Evolutionary conservation across 306 rosid genomes (phyloP).

Genomic region (Lagenaria siceraria): DNA sequence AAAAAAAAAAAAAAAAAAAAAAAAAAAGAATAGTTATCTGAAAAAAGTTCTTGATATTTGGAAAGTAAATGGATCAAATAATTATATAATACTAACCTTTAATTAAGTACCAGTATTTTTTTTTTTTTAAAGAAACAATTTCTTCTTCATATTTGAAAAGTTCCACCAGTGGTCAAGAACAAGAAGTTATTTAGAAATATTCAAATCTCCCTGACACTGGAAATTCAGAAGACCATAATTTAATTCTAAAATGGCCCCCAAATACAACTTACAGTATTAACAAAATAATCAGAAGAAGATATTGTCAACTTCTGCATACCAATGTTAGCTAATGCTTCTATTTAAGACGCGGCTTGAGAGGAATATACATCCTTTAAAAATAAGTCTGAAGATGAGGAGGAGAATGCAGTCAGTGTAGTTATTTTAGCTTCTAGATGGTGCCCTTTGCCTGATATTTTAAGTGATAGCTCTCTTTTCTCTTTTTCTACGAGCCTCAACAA

Average conservation of each 20-base stretch:
- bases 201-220: not conserved
- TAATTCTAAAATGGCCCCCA: not conserved
- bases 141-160: not conserved
- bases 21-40: too few species aligned
- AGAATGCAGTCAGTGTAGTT: not conserved
- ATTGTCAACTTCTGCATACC: not conserved
- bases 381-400: not conserved
- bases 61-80: too few species aligned
- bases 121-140: too few species aligned
- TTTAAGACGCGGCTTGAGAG: not conserved
- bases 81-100: too few species aligned
- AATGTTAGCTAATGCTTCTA: not conserved
- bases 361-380: not conserved
- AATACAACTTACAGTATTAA: not conserved
- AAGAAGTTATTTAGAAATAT: not conserved
- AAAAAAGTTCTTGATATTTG: not conserved
- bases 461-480: too few species aligned
- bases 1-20: too few species aligned
- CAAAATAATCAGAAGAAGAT: not conserved
- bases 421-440: not conserved
- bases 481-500: not conserved
- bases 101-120: too few species aligned
- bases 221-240: not conserved
- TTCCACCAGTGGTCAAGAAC: not conserved
- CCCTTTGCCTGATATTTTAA: too few species aligned